Evolutionary conservation across 495 filamentous ascomycete species (phyloP).

Genomic region (Penicillium macrosclerotiorum): DNA sequence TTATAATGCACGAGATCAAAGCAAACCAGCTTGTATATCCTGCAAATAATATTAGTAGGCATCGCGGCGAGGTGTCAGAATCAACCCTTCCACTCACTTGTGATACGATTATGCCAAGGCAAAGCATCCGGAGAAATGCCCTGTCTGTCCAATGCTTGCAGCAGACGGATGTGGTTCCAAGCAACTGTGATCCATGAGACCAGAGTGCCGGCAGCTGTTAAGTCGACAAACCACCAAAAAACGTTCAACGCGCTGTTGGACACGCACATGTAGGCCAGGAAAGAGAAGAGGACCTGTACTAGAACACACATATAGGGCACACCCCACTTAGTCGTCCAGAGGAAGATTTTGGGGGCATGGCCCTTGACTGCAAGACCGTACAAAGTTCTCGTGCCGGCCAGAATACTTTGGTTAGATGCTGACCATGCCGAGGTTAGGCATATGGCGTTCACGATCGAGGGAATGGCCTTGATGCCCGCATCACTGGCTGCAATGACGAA

Average conservation of each 20-base stretch:
- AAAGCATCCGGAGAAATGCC: conserved; percentile 41
- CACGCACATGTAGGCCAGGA: conserved; percentile 59
- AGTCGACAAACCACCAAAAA: conserved; percentile 59
- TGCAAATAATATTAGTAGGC: conserved; percentile 22
- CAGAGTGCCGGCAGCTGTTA: conserved; percentile 54
- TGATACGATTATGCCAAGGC: conserved; percentile 49
- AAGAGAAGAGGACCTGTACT: conserved; percentile 50
- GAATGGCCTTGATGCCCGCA: conserved; percentile 41
- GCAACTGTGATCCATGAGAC: conserved; percentile 56
- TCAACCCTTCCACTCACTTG: conserved; percentile 17
- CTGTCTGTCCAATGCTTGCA: conserved; percentile 51
- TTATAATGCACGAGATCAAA: conserved; percentile 48
- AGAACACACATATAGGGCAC: conserved; percentile 58
- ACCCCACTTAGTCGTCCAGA: conserved; percentile 58
- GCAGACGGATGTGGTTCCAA: conserved; percentile 57
- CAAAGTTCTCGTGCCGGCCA: conserved; percentile 46
- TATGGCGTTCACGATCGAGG: conserved; percentile 53
- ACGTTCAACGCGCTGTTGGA: conserved; percentile 55
- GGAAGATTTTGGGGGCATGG: conserved; percentile 47
- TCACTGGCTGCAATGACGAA: conserved; percentile 52
- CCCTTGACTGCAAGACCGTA: conserved; percentile 45
- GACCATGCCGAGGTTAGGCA: conserved; percentile 48
- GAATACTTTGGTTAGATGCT: conserved; percentile 50
- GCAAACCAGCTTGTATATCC: conserved; percentile 52
- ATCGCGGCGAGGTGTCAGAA: neutral